A percentile compares a stretch with the other conserved stretches of the same genome.
Evolutionary conservation across 1,284 basidiomycete genomes (phyloP).

Genomic region (Leccinum huronense): DNA sequence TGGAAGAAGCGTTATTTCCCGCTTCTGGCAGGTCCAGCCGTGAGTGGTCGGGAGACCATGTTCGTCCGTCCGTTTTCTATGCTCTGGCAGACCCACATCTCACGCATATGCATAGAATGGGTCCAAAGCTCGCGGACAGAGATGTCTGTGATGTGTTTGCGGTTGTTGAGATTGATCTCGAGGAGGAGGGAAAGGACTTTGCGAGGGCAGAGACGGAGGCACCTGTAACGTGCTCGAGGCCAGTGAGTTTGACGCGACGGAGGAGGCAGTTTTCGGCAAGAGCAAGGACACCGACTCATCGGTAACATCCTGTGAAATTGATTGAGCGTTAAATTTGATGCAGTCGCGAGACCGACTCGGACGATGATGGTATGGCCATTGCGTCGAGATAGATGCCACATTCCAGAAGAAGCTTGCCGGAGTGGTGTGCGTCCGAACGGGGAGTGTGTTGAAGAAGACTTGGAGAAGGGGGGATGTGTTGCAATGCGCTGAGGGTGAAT

Average conservation of each 20-base stretch:
- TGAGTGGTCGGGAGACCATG: no score
- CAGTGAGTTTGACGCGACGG: conserved; percentile 85
- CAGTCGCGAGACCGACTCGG: conserved; percentile 55
- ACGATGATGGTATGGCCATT: conserved; percentile 56
- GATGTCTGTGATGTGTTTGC: conserved; percentile 75
- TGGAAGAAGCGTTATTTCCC: no score
- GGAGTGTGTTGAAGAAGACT: no score
- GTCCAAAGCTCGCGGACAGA: conserved; percentile 86
- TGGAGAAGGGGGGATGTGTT: no score
- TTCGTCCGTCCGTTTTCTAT: conserved; percentile 34
- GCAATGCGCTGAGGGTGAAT: no score
- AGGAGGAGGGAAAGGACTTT: conserved; percentile 80
- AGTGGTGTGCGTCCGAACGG: no score
- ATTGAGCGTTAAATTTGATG: conserved; percentile 61
- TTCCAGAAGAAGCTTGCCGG: no score
- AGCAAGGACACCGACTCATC: conserved; percentile 71
- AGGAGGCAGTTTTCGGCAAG: conserved; percentile 78
- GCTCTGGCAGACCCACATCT: conserved; percentile 86
- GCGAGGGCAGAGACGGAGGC: conserved; percentile 75
- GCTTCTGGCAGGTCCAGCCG: no score
- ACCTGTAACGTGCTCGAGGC: conserved; percentile 77
- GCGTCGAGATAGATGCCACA: no score
- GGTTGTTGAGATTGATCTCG: conserved; percentile 91
- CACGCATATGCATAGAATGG: conserved; percentile 82
- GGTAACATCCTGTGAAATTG: conserved; percentile 83